Evolutionary conservation across 345 rosid species (phyloP), one percentile per base, ranked within the genome.

Genomic region (Brassica cretica): DNA sequence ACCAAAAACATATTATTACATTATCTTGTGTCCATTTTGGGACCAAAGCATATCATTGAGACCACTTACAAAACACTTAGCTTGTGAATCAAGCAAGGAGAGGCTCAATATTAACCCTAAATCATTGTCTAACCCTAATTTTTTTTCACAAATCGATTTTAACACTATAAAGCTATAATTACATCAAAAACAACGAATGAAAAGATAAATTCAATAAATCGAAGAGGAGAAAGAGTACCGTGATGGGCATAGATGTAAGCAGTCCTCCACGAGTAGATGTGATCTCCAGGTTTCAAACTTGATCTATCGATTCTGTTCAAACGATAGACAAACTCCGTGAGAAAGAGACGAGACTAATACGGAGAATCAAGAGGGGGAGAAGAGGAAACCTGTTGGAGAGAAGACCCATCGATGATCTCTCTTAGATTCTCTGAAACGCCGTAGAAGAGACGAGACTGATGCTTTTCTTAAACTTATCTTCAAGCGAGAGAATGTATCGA

Each of bases 161-260:
- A 65, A 37, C 8, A 32, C 58, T 35, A 66, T 14, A 39, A 8
- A 10, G 11, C 55, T 35, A 4, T 0, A 37, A 19, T 37, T 37
- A 65, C 53, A 10, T 63, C 0, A 2, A 5, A 25, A 61, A 2
- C 6, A 3, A 41, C 11, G 14, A 49, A 49, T 12, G 5, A 1
- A 46, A 46, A 12, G 53, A 46, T 46, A 15, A n/a, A 49, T 49
- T 39, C 11, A 39, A 8, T 2, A 21, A 71, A 64, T 53, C 7
- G 29, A 39, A 39, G 46, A 70, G n/a, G 61, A 56, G 14, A 19
- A 89, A 58, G 51, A 21, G 29, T 62, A 95, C 98, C 98, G 80
- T 93, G 98, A 82, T 95, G 99, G 24, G 99, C 96, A 70, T 93
- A 93, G 55, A 93, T 76, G 76, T 93, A 90, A 74, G 99, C 98